Conservation (phyloP, 75 land plant genomes). For the Picea sitchensis region DNA sequence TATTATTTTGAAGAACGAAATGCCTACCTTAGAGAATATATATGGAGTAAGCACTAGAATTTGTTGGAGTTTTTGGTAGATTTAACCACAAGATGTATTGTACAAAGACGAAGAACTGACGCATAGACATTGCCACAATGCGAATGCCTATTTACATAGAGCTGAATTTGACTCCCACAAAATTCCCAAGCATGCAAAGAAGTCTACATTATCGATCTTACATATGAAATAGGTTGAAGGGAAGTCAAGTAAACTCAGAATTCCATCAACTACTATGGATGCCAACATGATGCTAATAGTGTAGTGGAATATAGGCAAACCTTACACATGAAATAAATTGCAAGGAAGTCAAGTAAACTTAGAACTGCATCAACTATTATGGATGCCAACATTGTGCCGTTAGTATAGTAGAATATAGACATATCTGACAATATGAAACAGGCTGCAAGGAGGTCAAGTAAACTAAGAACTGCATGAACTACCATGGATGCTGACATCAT, state of each 20-base stretch:
- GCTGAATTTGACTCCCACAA: conserved; percentile 84
- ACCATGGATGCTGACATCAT: conserved; percentile 76
- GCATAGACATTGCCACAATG: conserved; percentile 52
- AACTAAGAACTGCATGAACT: conserved; percentile 73
- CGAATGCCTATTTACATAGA: conserved; percentile 80
- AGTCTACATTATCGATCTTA: conserved; percentile 93
- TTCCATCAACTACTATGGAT: conserved; percentile 84
- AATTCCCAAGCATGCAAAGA: conserved; percentile 69
- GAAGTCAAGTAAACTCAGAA: conserved; percentile 72
- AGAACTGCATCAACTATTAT: conserved; percentile 90
- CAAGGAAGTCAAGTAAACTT: conserved; percentile 61
- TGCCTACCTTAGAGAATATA: too few relatives aligned
- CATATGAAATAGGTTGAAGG: conserved; percentile 55
- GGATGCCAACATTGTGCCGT: conserved; percentile 67
- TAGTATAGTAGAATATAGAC: conserved; percentile 61
- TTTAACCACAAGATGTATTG: too few relatives aligned
- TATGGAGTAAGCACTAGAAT: too few relatives aligned
- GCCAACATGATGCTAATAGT: conserved; percentile 81
- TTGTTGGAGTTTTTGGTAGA: too few relatives aligned
- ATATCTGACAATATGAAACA: conserved; percentile 25
- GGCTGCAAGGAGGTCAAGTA: conserved; percentile 66
- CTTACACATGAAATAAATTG: conserved; percentile 71
- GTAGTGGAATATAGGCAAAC: conserved; percentile 51
- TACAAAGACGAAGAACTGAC: too few relatives aligned
- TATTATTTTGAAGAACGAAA: too few relatives aligned